phyloP scores from a whole-genome alignment of 208 protist genomes.

The Strigomonas oncopelti region DNA sequence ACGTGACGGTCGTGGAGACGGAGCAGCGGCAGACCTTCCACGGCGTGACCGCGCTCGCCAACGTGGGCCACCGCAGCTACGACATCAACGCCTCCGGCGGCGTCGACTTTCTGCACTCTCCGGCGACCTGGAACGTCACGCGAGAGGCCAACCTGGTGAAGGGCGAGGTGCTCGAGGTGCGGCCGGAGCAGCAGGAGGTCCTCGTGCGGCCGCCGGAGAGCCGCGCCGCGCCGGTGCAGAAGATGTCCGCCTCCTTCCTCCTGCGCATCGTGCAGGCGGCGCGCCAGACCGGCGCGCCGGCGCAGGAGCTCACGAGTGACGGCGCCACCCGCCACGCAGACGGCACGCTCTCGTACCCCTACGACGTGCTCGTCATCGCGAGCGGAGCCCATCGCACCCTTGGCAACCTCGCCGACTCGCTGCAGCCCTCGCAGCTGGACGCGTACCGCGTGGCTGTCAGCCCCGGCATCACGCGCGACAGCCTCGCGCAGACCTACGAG shows the following conservation, averaged over 20 bases:
- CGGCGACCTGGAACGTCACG: constrained; percentile 76
- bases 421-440: constrained; percentile 41
- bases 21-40: constrained; percentile 61
- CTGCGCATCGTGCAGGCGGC: background rate
- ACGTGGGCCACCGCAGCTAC: constrained; percentile 86
- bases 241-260: background rate
- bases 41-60: constrained; percentile 57
- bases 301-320: constrained; percentile 14
- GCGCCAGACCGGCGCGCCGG: background rate
- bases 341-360: constrained; percentile 43
- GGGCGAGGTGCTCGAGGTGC: constrained; percentile 54
- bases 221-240: background rate
- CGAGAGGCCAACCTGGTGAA: constrained; percentile 64
- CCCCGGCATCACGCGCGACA: constrained; percentile 74
- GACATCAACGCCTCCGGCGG: constrained; percentile 74
- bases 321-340: constrained; percentile 21
- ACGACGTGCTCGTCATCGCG: constrained; percentile 81
- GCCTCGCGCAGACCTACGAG: constrained; percentile 48
- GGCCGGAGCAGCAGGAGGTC: constrained; percentile 43
- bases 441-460: constrained; percentile 72
- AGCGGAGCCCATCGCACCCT: constrained; percentile 57
- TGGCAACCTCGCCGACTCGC: constrained; percentile 30
- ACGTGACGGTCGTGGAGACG: constrained; percentile 79
- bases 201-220: constrained; percentile 11
- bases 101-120: constrained; percentile 62